A percentile compares a stretch with the other conserved stretches of the same genome.
phyloP scores from a whole-genome alignment of 768 basidiomycete genomes.

The Leccinellum luteum region DNA sequence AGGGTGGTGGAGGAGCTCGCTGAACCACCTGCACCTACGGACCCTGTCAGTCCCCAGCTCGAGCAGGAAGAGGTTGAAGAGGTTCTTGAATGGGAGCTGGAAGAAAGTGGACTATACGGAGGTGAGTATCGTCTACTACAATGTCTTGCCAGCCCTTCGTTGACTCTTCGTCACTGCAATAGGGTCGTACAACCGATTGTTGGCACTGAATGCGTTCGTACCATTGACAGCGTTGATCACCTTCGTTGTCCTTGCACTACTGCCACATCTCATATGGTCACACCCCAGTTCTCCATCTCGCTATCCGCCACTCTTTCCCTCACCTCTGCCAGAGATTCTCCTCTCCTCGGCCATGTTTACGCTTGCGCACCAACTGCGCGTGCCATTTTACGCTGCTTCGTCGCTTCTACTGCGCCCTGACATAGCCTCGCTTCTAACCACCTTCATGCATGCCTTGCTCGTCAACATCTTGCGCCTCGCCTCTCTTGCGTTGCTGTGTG shows the following conservation, averaged over 20 bases:
- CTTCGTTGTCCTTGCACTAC: constrained; percentile 47
- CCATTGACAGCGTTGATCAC: constrained; percentile 51
- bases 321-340: constrained; percentile 64
- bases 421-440: constrained; percentile 36
- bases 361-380: constrained; percentile 29
- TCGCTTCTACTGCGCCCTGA: constrained; percentile 28
- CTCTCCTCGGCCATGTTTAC: constrained; percentile 55
- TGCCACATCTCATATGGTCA: constrained; percentile 52
- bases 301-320: constrained; percentile 51
- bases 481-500: constrained; percentile 50
- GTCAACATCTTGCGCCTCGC: constrained; percentile 54
- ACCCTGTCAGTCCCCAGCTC: constrained; percentile 15
- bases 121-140: constrained; percentile 35
- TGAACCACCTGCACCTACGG: constrained; percentile 4
- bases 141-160: not conserved
- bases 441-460: constrained; percentile 47
- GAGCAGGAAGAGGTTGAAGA: constrained; percentile 38
- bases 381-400: constrained; percentile 35
- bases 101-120: constrained; percentile 47
- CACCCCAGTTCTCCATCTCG: constrained; percentile 34
- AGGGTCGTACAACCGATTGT: constrained; percentile 63
- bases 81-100: constrained; percentile 45
- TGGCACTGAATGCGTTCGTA: constrained; percentile 59
- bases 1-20: constrained; percentile 40
- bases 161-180: not conserved